These are phyloP conservation scores for Ophiostoma quercus DNA, from an alignment of 2,329 filamentous ascomycete genomes.

Conservation along the genomic window DNA sequence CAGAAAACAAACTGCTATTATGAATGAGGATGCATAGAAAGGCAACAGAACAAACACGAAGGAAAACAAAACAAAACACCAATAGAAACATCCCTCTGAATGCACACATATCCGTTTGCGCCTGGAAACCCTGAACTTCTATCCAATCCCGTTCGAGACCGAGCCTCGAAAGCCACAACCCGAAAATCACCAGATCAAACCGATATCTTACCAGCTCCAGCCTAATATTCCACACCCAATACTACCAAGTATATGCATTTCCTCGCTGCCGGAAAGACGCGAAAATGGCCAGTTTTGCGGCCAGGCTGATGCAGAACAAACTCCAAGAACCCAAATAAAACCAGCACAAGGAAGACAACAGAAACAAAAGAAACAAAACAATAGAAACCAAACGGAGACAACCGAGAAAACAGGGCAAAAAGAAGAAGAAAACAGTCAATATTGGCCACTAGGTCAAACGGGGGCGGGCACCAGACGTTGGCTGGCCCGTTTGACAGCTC, in stretches of 20 bases:
- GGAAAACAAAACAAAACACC: neutral
- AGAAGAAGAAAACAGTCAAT: neutral
- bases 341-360: neutral
- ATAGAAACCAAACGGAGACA: neutral
- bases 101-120: conserved; percentile 10
- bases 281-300: neutral
- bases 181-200: neutral
- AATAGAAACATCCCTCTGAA: neutral
- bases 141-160: conserved; percentile 9
- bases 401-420: neutral
- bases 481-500: neutral
- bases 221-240: neutral
- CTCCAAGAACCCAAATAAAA: neutral
- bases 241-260: neutral
- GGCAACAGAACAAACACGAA: no score
- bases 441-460: neutral
- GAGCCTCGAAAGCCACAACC: neutral
- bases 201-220: neutral
- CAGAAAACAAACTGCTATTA: neutral
- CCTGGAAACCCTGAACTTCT: conserved; percentile 1
- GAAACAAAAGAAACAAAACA: neutral
- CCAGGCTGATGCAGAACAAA: neutral
- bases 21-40: neutral
- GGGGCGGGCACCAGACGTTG: neutral
- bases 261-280: neutral